Base-by-base conservation (phyloP, 495 filamentous ascomycete genomes). In the Aspergillus incahuasiensis region DNA sequence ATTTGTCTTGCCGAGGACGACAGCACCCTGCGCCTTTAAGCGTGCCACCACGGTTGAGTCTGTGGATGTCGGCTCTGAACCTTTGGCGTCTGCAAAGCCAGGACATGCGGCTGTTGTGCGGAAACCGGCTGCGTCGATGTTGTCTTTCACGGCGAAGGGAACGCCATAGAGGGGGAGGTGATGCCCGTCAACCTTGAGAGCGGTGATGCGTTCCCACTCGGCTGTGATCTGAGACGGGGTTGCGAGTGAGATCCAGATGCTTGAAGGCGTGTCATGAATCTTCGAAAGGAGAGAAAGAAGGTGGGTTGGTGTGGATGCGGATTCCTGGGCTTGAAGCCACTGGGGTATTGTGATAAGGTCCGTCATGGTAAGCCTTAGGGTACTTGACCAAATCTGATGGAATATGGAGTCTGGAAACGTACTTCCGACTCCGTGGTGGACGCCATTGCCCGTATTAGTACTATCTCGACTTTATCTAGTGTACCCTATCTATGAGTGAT, bases 1-100 rank as follows among this genome's bases (percentile, higher is more conserved):
- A 59, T 88, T 87, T 7, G 78, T 76, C 61, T 88, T 88, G 20
- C 85, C 85, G 48, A 88, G 73, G 43, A 83, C 79, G 34, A 88
- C 63, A 0, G 79, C 85, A 3, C 85, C 85, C 41, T 69, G 63
- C 6, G 65, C 62, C 20, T 70, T 61, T 5, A 77, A 53, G 7
- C 32, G 51, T 13, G 39, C 52, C 5, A 60, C 58, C 16, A 63
- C 55, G 1, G 54, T 60, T 8, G 61, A 53, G 11, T 68, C 64
- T 34, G 71, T 74, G 11, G 55, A 53, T 8, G 68, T 67, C 5
- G 83, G 74, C 0, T 72, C 73, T 28, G 25, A 28, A 28, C 25
- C 25, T 28, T 28, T 28, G 25, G 25, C 25, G 56, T 81, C 77
- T 7, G 78, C 67, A 20, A 83, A 77, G 12, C 71, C 69, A 5